phyloP scores from a whole-genome alignment of 345 rosid species.

The Eucalyptus curtisii region DNA sequence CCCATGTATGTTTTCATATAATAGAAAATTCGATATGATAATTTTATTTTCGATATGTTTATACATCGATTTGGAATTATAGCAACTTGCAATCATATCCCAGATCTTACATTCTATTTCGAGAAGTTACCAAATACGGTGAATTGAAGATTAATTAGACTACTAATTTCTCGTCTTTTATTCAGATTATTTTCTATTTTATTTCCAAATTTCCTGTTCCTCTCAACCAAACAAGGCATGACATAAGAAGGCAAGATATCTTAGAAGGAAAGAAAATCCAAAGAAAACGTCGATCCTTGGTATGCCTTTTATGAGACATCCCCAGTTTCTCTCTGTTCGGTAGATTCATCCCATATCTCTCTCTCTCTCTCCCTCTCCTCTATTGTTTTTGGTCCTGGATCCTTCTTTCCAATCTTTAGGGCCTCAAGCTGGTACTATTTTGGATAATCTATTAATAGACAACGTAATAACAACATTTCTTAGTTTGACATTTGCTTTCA shows the following conservation, averaged over 20 bases:
- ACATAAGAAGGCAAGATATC: not conserved
- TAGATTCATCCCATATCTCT: not conserved
- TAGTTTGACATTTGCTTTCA: not conserved
- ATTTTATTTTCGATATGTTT: not conserved
- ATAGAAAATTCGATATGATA: not conserved
- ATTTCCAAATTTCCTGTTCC: not conserved
- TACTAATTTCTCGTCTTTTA: not conserved
- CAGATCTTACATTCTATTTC: not conserved
- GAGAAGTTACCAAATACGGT: not conserved
- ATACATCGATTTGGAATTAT: too few species aligned
- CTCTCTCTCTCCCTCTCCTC: not conserved
- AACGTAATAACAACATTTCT: not conserved
- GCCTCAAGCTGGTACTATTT: not conserved
- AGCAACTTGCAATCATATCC: not conserved
- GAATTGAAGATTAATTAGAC: not conserved
- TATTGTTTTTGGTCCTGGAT: not conserved
- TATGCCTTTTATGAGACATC: not conserved
- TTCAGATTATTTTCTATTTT: not conserved
- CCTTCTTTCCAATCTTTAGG: not conserved
- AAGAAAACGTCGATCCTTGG: not conserved
- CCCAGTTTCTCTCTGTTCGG: not conserved
- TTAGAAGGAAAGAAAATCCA: not conserved
- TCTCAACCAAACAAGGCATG: not conserved
- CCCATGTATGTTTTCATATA: not conserved
- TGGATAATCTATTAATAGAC: not conserved